Base-by-base conservation (phyloP, 805 yeast species). In the Monosporozyma servazzii region DNA sequence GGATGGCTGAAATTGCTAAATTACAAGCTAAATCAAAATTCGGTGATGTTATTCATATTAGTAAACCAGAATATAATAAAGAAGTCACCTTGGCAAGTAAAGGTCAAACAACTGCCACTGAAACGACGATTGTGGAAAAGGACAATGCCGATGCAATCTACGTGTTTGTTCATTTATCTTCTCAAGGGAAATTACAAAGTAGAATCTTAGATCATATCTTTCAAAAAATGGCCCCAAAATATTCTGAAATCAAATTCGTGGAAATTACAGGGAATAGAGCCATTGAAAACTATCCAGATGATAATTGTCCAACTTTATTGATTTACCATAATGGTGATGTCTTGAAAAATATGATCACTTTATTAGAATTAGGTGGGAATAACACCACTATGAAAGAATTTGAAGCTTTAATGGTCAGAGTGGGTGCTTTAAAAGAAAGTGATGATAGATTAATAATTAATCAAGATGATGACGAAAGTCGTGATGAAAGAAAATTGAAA, bases 211-310 rank as follows among this genome's bases (percentile, higher is more conserved):
- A 81, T 0, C 76, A 80, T 2, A 62, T 88, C n/a, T 74, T 86
- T 57, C 61, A 64, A 10, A 68, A 75, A 15, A 64, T 81, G 15
- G 93, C 98, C 0, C 63, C 69, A 1, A 84, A 80, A 60, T 91
- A 80, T 65, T 78, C 80, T 21, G 96, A 93, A 62, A 69, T 91
- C 58, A 93, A 93, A 68, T 86, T 93, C 64, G 91, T 88, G 43
- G 96, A 93, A 59, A 93, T 93, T 47, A 84, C 86, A n/a, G 96
- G 87, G 23, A 76, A 80, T 53, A 81, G 96, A 67, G 96, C 97
- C 49, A 85, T 90, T 56, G 98, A 91, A 62, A 82, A 84, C 63
- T 93, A 90, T 66, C 97, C 99, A 1, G 91, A 87, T 25, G 66
- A 77, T 31, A 90, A 88, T 71, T 86, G 96, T 60, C 99, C 99